A percentile compares a stretch with the other conserved stretches of the same genome.
Conservation (phyloP, 1,139 yeast genomes). For the Hyphopichia pseudoburtonii region DNA sequence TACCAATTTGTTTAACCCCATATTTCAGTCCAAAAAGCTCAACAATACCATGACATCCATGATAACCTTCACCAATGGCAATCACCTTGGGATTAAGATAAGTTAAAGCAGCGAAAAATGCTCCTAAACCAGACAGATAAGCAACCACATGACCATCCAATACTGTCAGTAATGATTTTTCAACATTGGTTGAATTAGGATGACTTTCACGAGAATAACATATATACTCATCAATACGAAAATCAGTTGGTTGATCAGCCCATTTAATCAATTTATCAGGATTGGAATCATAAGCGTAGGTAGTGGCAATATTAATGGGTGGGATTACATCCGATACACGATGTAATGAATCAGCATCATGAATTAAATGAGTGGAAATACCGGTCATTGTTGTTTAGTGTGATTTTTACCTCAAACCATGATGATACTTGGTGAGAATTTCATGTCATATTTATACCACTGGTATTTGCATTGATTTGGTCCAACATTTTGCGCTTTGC, state of each 20-base stretch:
- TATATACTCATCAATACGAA: slow-evolving; percentile 13
- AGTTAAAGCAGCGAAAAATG: slow-evolving; percentile 75
- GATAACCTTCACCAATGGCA: slow-evolving; percentile 80
- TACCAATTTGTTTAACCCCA: slow-evolving; percentile 52
- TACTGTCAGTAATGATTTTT: slow-evolving; percentile 60
- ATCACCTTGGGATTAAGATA: slow-evolving; percentile 72
- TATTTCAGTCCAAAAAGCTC: slow-evolving; percentile 60
- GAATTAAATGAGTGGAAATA: slow-evolving; percentile 54
- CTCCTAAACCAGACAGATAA: slow-evolving; percentile 78
- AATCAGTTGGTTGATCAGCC: slow-evolving; percentile 24
- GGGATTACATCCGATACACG: slow-evolving; percentile 63
- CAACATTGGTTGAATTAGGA: slow-evolving; percentile 69
- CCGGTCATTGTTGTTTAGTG: too few relatives aligned
- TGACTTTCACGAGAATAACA: slow-evolving; percentile 72
- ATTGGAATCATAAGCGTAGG: slow-evolving; percentile 63
- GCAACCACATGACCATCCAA: slow-evolving; percentile 56
- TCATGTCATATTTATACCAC: too few relatives aligned
- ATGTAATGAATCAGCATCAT: slow-evolving; percentile 55
- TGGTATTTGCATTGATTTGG: too few relatives aligned
- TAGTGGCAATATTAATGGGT: slow-evolving; percentile 81
- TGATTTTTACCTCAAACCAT: too few relatives aligned
- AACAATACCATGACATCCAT: slow-evolving; percentile 76
- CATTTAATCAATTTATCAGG: slow-evolving; percentile 53
- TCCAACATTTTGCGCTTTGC: too few relatives aligned
- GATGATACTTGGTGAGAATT: too few relatives aligned